These are phyloP conservation scores for Kurtzmaniella fragi DNA, from an alignment of 805 yeast species.

Conservation along the genomic window DNA sequence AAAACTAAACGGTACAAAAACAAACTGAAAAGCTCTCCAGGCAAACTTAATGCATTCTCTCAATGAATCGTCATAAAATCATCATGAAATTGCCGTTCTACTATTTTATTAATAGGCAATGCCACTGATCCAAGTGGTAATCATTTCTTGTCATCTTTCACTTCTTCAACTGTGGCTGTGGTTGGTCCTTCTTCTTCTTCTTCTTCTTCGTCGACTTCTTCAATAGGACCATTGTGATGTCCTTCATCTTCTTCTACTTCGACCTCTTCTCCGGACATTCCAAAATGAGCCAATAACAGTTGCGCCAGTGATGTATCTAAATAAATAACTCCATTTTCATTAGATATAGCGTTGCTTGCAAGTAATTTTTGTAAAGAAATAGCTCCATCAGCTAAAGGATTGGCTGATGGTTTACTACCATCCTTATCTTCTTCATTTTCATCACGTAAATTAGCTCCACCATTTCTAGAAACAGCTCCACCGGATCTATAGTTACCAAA, in stretches of 20 bases:
- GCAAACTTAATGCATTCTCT: constrained; percentile 1
- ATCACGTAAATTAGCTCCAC: constrained; percentile 27
- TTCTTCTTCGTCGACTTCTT: constrained; percentile 26
- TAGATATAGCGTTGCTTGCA: constrained; percentile 46
- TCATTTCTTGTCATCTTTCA: no score
- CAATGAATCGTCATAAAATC: background rate
- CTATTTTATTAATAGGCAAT: no score
- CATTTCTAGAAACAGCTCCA: constrained; percentile 12
- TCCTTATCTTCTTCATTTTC: constrained; percentile 25
- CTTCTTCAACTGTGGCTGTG: no score
- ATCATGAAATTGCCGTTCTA: no score
- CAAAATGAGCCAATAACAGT: constrained; percentile 54
- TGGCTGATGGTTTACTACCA: constrained; percentile 13
- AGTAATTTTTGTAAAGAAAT: constrained; percentile 41
- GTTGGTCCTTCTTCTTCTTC: constrained; percentile 8
- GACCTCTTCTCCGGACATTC: constrained; percentile 24
- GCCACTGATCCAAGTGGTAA: no score
- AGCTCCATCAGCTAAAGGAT: constrained; percentile 26
- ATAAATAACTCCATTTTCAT: constrained; percentile 61
- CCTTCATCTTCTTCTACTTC: constrained; percentile 24
- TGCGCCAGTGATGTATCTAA: constrained; percentile 59
- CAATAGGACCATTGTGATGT: constrained; percentile 9
- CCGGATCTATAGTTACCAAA: constrained; percentile 16
- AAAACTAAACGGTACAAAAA: background rate
- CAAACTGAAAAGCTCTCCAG: constrained; percentile 1